Conservation (phyloP, 2,329 filamentous ascomycete genomes). For the Cladosporium sp. region DNA sequence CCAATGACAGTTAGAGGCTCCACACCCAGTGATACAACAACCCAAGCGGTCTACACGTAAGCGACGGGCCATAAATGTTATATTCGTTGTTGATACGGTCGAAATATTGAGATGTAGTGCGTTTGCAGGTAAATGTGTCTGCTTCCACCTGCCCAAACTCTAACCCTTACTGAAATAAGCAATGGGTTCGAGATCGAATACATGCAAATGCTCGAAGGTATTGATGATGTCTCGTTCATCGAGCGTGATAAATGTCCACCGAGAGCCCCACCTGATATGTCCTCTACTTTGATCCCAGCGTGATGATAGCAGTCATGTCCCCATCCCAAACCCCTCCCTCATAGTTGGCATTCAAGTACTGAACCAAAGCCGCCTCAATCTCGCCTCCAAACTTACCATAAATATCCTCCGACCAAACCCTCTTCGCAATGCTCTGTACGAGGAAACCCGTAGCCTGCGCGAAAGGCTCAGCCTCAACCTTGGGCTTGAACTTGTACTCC, state of each 20-base stretch:
- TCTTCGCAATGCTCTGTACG: conserved; percentile 23
- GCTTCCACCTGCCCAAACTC: neutral
- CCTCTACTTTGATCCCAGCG: conserved; percentile 17
- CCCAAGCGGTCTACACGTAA: neutral
- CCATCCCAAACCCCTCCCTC: conserved; percentile 20
- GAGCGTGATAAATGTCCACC: neutral
- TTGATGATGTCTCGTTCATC: neutral
- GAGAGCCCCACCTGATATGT: neutral
- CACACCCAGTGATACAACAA: neutral
- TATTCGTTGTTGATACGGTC: neutral
- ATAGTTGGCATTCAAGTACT: conserved; percentile 22
- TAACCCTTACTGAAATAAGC: neutral
- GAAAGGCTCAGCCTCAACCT: conserved; percentile 23
- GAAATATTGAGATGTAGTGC: neutral
- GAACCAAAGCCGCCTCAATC: conserved; percentile 21
- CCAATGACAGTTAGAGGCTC: neutral
- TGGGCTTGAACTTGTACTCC: conserved; percentile 25
- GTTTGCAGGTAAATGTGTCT: neutral
- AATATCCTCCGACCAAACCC: conserved; percentile 20
- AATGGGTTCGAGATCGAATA: neutral
- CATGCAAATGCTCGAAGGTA: neutral
- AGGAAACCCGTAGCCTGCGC: conserved; percentile 23
- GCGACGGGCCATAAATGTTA: neutral
- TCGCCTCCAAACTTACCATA: conserved; percentile 5
- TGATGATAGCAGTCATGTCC: conserved; percentile 25